Evolutionary conservation across 495 filamentous ascomycete genomes (phyloP), one percentile per base, ranked within the genome.

Genomic region (Xylaria castorea): DNA sequence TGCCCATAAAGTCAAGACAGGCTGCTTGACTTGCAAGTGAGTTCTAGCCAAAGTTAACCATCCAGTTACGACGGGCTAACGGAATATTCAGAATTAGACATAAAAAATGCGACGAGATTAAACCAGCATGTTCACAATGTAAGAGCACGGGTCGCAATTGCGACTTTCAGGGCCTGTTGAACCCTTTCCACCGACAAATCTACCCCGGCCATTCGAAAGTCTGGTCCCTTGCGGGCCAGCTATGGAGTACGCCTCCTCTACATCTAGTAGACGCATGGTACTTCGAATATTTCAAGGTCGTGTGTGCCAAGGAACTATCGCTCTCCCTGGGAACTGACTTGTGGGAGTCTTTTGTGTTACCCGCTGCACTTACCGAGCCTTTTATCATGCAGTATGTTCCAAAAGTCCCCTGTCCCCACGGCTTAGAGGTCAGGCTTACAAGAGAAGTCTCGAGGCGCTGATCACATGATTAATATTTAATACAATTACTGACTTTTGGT

Each of bases 371-470:
- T 22, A 53, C 50, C n/a, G 50, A 53, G 11, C 50, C 50, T 27
- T 53, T 53, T 53, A 53, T 53, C 50, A 53, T 53, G 50, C 50
- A 53, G 50, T 53, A 53, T 14, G 50, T 53, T 53, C 22, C 50
- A 8, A 53, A 53, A 53, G 50, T 53, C 14, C 50, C 22, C 50
- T n/a, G 4, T 20, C 5, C 22, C 50, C 50, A n/a, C 8, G 50
- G 1, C 50, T 27, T 42, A 12, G 38, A 40, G 38, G 9, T 40
- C 38, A 9, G 12, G 9, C 12, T 40, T 40, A 11, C 7, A 1
- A 40, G 38, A 12, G 38, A 42, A 14, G 14, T 42, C 2, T 42
- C 38, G 38, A 42, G 38, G 50, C n/a, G 22, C 50, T 12, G 22
- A n/a, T 53, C 27, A 51, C 22, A 27, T 27, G 50, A 12, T 14